Evolutionary conservation across 2,329 filamentous ascomycete genomes (phyloP), one percentile per base, ranked within the genome.

Genomic region (Alternaria rosae): DNA sequence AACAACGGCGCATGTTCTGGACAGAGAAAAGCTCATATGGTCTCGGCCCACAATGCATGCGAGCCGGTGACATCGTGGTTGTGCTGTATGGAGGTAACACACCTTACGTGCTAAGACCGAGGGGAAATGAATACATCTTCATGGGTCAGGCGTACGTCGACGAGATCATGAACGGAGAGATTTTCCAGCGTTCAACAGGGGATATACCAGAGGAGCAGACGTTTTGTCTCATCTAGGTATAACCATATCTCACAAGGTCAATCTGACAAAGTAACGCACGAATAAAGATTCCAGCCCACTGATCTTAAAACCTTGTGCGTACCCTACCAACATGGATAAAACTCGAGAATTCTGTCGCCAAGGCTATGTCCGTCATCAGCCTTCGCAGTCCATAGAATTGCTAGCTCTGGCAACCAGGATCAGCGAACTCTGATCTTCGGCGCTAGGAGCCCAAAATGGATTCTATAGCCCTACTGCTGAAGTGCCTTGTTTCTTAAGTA

Each of bases 131-230:
- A 15, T 59, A 58, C 15, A 28, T 61, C 4, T 59, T 65, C 26
- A 47, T 65, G 44, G 62, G 58, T 6, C 35, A 58, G 23, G 62
- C 58, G 4, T 61, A 65, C 30, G 51, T 65, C 12, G 58, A 65
- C 54, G 54, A 54, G 6, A 42, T 65, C 10, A 61, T 64, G 61
- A 15, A 62, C 6, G 59, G 59, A 23, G 17, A 57, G 7, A 7
- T 63, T 8, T 48, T 48, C 2, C 25, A 48, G 4, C 10, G 15
- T 20, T 6, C n/a, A n/a, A 8, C 15, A n/a, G 1, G 5, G 7
- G 25, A 30, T 2, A 6, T 13, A 25, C 45, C 10, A 6, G 9
- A 48, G 25, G 45, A 48, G 11, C 45, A 48, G 7, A 48, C 9
- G 5, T 48, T 48, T 30, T 48, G 45, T 48, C 45, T 48, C 5